Conservation (phyloP, 495 filamentous ascomycete genomes). For the Pseudoneurospora amorphoporcata region DNA sequence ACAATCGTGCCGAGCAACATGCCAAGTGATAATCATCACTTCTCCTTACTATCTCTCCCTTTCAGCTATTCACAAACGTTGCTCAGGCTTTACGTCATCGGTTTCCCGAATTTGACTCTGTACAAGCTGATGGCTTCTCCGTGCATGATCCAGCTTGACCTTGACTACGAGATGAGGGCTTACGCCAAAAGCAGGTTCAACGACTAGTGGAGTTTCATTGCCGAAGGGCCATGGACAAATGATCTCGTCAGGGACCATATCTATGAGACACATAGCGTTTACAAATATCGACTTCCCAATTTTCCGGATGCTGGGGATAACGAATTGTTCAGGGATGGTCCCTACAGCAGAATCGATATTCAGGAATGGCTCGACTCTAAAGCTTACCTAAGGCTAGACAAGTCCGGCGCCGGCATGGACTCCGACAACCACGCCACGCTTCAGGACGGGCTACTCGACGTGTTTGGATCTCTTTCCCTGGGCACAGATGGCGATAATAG, state of each 20-base stretch:
- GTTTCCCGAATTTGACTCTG: not conserved
- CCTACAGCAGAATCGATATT: not conserved
- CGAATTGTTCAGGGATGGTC: not conserved
- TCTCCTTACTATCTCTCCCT: not conserved
- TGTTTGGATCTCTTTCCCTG: not conserved
- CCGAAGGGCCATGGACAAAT: not conserved
- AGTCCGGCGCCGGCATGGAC: not conserved
- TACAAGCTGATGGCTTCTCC: not conserved
- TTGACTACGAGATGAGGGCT: not conserved
- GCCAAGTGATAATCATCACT: not conserved
- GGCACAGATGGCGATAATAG: not conserved
- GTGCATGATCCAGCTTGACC: not conserved
- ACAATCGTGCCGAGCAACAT: not conserved
- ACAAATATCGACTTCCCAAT: not conserved
- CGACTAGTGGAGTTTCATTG: not conserved
- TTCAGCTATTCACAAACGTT: not conserved
- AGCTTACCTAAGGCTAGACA: not conserved
- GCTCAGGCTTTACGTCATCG: not conserved
- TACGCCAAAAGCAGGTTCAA: not conserved
- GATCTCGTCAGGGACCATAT: not conserved
- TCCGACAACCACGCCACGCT: not conserved
- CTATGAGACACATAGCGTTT: not conserved
- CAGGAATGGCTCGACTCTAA: not conserved
- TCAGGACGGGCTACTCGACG: not conserved
- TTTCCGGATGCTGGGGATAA: not conserved